Evolutionary conservation across 2,329 filamentous ascomycete genomes (phyloP), one percentile per base, ranked within the genome.

Genomic region (Colletotrichum lini): DNA sequence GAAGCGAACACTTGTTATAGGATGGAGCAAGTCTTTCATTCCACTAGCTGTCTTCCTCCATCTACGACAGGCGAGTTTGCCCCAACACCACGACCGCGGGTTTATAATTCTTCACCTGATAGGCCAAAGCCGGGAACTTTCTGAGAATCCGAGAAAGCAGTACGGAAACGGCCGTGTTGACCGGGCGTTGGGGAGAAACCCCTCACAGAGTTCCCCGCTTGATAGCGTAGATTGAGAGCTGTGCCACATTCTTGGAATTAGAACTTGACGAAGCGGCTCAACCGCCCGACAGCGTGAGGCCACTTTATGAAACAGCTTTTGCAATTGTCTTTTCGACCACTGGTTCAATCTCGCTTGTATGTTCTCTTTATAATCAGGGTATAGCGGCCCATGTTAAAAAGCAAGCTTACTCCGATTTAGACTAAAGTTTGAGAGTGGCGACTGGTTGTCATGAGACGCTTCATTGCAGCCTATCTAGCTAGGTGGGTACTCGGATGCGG

Each of bases 201-300:
- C 1, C n/a, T 50, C 47, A 50, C 3, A 50, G 18, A 7, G 47
- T n/a, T n/a, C 47, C n/a, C 18, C 47, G 23, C 18, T 50, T 2
- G n/a, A 50, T 50, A 50, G 47, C 18, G 47, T 50, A 23, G n/a
- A 23, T 50, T 23, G n/a, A 50, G n/a, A 50, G 47, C 47, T 50
- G 47, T 50, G 18, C 18, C 47, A 5, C 5, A 30, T 4, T 6
- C 26, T 30, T 30, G 26, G 26, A 30, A 30, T 30, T 9, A 35
- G 30, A 35, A 9, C 30, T 35, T 35, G 30, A 9, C 8, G 30
- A 35, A 35, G 30, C 30, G 30, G 30, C 7, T 9, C 30, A 35
- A 35, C 30, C 30, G 30, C 30, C 30, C 9, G 30, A 5, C 30
- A 35, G 8, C 8, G 1, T 35, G 8, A 35, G 1, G 30, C 30